A percentile compares a stretch with the other conserved stretches of the same genome.
Evolutionary conservation across 2,329 filamentous ascomycete species (phyloP).

Genomic region (Diplodia scrobiculata): DNA sequence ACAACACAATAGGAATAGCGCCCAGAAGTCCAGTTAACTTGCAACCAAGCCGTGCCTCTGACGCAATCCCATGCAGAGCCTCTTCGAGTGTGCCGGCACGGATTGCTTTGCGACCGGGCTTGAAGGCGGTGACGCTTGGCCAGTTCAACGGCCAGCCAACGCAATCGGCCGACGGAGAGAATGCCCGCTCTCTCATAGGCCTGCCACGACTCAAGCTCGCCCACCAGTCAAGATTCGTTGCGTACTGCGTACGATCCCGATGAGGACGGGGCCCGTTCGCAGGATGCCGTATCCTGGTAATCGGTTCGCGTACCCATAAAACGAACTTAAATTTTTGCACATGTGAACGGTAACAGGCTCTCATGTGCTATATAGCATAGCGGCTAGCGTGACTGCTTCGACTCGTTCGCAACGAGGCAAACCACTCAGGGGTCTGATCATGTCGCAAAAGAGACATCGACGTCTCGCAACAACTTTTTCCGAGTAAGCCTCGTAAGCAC

Average conservation of each 20-base stretch:
- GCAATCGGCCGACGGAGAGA: slow-evolving; percentile 1
- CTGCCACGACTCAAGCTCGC: slow-evolving; percentile 9
- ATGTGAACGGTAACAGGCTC: no score
- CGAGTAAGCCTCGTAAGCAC: slow-evolving; percentile 4
- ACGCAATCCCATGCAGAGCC: not conserved
- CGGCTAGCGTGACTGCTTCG: no score
- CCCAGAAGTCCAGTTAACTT: no score
- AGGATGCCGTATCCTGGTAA: not conserved
- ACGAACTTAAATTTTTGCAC: not conserved
- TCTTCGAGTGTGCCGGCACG: not conserved
- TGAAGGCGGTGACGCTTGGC: slow-evolving; percentile 18
- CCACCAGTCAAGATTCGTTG: not conserved
- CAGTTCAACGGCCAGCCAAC: slow-evolving; percentile 8
- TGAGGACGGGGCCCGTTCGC: not conserved
- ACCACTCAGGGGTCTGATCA: no score
- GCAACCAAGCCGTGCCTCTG: not conserved
- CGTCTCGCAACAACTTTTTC: no score
- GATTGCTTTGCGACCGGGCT: not conserved
- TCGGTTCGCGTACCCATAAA: no score
- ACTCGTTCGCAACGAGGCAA: no score
- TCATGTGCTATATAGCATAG: no score
- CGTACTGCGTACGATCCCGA: not conserved
- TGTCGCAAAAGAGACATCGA: no score
- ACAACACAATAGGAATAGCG: no score
- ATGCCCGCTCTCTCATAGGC: slow-evolving; percentile 5